Evolutionary conservation across 169 alveolate genomes (phyloP).

Genomic region (Pseudocohnilembus persalinus): DNA sequence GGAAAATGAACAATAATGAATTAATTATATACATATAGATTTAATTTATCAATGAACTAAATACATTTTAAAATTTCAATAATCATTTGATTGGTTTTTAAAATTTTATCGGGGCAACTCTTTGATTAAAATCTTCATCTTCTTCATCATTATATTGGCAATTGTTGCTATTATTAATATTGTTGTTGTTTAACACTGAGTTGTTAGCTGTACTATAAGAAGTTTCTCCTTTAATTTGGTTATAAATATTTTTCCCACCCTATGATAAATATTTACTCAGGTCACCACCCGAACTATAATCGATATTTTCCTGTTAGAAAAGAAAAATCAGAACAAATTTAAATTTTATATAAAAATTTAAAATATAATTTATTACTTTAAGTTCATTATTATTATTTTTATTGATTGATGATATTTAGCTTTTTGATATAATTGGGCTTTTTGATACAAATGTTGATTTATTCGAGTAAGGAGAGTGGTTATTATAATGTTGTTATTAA

Average conservation of each 20-base stretch:
- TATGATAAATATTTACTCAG: background rate
- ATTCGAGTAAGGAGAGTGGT: background rate
- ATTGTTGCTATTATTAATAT: background rate
- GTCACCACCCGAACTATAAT: background rate
- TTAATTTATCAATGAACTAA: no score
- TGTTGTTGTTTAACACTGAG: background rate
- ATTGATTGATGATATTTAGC: background rate
- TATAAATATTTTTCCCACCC: background rate
- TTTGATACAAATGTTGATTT: background rate
- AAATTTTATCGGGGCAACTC: background rate
- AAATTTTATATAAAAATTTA: no score
- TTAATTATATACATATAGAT: no score
- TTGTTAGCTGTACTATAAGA: no score
- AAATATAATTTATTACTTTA: background rate
- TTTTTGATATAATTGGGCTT: background rate
- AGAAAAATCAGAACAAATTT: no score
- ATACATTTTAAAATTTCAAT: background rate
- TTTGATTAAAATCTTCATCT: background rate
- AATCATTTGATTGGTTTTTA: background rate
- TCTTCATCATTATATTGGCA: background rate
- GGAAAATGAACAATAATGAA: background rate
- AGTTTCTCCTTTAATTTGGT: no score
- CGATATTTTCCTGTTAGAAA: background rate
- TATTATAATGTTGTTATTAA: no score
- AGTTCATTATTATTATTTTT: background rate